Evolutionary conservation across 805 yeast species (phyloP).

Genomic region (Cyberlindnera veronae): DNA sequence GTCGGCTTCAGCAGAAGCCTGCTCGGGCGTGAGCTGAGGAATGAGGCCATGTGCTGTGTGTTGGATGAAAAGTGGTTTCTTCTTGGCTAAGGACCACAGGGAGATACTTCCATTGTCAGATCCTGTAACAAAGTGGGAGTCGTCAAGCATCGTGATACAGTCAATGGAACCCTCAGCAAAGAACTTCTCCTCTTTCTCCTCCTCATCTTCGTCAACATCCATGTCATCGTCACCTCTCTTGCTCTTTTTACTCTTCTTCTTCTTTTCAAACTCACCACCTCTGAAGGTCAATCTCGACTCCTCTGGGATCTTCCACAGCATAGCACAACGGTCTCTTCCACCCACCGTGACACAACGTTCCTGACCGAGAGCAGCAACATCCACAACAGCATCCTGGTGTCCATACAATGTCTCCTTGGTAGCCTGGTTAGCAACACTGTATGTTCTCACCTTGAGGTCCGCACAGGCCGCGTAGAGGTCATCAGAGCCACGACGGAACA

Average conservation of each 20-base stretch:
- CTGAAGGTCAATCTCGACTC: slow-evolving; percentile 91
- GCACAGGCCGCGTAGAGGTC: slow-evolving; percentile 91
- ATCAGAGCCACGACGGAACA: slow-evolving; percentile 77
- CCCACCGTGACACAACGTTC: slow-evolving; percentile 97
- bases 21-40: slow-evolving; percentile 44
- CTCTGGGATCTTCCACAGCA: slow-evolving; percentile 95
- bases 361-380: slow-evolving; percentile 72
- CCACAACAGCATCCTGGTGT: slow-evolving; percentile 87
- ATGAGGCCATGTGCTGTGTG: slow-evolving; percentile 76
- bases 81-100: slow-evolving; percentile 89
- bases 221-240: slow-evolving; percentile 30
- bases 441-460: slow-evolving; percentile 86
- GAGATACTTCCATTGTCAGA: slow-evolving; percentile 89
- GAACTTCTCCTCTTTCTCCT: slow-evolving; percentile 36
- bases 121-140: slow-evolving; percentile 89
- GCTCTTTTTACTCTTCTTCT: slow-evolving; percentile 32
- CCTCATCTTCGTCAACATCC: slow-evolving; percentile 30
- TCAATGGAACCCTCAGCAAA: slow-evolving; percentile 86
- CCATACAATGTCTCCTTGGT: slow-evolving; percentile 92
- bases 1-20: slow-evolving; percentile 51
- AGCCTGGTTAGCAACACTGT: slow-evolving; percentile 77
- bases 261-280: slow-evolving; percentile 67
- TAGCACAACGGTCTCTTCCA: slow-evolving; percentile 88
- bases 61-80: slow-evolving; percentile 73
- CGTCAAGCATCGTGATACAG: slow-evolving; percentile 87